Base-by-base conservation (phyloP, 106 monocot species). In the Dioscorea zingiberensis region DNA sequence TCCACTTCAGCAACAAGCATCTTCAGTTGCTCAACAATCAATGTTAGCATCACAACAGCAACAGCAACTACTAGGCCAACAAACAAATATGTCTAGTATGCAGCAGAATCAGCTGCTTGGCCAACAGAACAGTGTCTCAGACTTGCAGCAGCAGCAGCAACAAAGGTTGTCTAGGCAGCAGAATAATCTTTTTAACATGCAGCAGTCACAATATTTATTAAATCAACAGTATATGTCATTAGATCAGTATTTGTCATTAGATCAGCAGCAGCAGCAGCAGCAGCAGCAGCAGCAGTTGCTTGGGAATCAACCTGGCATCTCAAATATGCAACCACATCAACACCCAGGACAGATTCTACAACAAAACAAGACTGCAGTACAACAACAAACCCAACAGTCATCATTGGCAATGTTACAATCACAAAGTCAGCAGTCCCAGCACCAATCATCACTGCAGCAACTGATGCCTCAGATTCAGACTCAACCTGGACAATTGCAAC, bases 121-220 rank as follows among this genome's bases (percentile, higher is more conserved):
- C 21, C 93, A 86, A 58, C 89, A 89, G 60, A 79, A 74, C 76
- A 80, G 23, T 63, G 65, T 74, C 14, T 45, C 76, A 67, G 84
- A 86, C n/a, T 70, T 76, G 38, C 79, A 80, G 54, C 90, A 74
- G 60, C 81, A 68, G 19, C 51, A 79, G 48, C 87, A 82, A 21
- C 78, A 83, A 48, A 82, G 79, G 38, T 61, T 87, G 62, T 55
- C 80, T 26, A 71, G 73, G 27, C 87, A 85, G 70, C 81, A 80
- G 58, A 84, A 81, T 67, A 81, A 70, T 77, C 74, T 93, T 62
- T 53, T 78, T 60, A 74, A 29, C 70, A 83, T 88, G 88, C 87
- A 88, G 26, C 84, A 87, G 55, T 22, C 77, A 47, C 85, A 91
- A 61, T 77, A 76, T 44, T 64, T 85, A 60, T 44, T 94, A 56